Evolutionary conservation across 495 filamentous ascomycete genomes (phyloP), one percentile per base, ranked within the genome.

Genomic region (Xylaria cubensis): DNA sequence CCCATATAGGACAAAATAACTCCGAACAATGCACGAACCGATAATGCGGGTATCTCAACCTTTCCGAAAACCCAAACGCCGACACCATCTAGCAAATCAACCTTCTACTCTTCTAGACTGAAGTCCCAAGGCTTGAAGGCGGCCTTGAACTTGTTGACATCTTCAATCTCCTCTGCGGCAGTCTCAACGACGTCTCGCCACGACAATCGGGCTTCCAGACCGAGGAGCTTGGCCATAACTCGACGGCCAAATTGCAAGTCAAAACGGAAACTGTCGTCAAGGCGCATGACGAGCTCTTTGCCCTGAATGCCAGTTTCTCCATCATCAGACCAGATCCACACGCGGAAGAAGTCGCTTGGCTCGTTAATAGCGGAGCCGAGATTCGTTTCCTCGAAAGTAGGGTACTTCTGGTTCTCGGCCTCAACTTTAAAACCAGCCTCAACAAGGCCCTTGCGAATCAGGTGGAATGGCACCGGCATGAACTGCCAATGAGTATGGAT

Each of bases 401-500:
- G 93, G 67, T 92, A 92, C 64, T 88, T 84, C 26, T 89, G 77
- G 73, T 96, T 95, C 77, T 94, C 91, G 0, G 93, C 94, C 76
- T 95, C 88, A 19, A 94, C 92, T 70, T 90, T 89, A 85, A 97
- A 97, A 0, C 89, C 94, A 0, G 92, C 93, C 75, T 94, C 92
- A 9, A 97, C 92, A 1, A 95, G 84, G 0, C 91, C 90, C 53
- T 88, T 87, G 12, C 77, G 79, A 51, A 97, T 85, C 29, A 93
- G 80, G 13, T 90, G 85, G 0, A 85, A 77, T 0, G 92, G 87
- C 0, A 97, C 86, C 2, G 96, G 95, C 41, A 98, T 84, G 75
- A 97, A 95, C 84, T 99, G 96, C 96, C 95, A 98, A 77, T 97
- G 96, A 0, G 88, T 85, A 78, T 99, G 96, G 65, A 98, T 91